These are phyloP conservation scores for Boletales sp. DNA, from an alignment of 768 basidiomycete species.

Conservation along the genomic window DNA sequence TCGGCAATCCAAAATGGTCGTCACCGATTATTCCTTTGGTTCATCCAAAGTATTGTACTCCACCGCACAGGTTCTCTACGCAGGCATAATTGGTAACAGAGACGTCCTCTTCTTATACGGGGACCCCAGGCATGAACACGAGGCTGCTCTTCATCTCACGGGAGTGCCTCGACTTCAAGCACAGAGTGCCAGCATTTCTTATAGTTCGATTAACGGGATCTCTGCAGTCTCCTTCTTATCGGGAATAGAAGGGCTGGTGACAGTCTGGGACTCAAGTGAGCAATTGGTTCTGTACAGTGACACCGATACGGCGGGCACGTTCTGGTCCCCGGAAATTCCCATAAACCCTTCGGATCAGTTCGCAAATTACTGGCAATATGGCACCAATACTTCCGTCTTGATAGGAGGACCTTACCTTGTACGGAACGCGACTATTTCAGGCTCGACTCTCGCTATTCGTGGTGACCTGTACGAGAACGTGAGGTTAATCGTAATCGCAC, in stretches of 20 bases:
- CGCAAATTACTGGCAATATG: conserved; percentile 66
- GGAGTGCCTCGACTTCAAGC: conserved; percentile 43
- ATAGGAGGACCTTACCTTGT: conserved; percentile 66
- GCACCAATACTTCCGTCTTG: conserved; percentile 66
- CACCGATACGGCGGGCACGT: conserved; percentile 59
- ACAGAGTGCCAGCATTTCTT: conserved; percentile 24
- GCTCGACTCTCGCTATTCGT: conserved; percentile 50
- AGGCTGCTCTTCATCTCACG: conserved; percentile 43
- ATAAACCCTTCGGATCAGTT: conserved; percentile 37
- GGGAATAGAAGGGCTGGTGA: conserved; percentile 56
- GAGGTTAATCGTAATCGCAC: conserved; percentile 61
- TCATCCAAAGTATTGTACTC: conserved; percentile 59
- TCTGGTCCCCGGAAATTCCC: conserved; percentile 72
- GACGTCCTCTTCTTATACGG: conserved; percentile 66
- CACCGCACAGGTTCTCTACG: conserved; percentile 70
- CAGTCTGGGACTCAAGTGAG: conserved; percentile 61
- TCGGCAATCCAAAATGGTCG: conserved; percentile 69
- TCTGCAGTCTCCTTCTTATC: conserved; percentile 53
- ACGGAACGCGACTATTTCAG: conserved; percentile 47
- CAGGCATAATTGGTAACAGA: conserved; percentile 55
- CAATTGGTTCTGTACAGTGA: conserved; percentile 72
- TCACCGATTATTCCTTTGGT: conserved; percentile 73
- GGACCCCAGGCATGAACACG: conserved; percentile 51
- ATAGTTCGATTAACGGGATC: conserved; percentile 19
- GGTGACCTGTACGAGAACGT: conserved; percentile 67